Conservation (phyloP, 441 rosid species). For the Brassica hybrid region DNA sequence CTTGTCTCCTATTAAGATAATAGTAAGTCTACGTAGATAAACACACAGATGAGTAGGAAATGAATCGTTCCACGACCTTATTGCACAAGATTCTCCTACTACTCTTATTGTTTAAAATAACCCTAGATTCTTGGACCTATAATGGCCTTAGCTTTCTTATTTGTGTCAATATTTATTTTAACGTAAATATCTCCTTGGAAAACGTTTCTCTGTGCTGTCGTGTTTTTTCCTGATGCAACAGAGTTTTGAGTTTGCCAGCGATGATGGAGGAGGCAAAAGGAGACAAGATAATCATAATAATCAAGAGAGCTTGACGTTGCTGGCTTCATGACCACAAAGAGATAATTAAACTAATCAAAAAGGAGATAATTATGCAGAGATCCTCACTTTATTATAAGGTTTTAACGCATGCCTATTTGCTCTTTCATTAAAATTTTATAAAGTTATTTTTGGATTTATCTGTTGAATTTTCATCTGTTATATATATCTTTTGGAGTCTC, state of each 20-base stretch:
- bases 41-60: conserved; percentile 34
- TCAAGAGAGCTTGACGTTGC: conserved; percentile 39
- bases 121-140: conserved; percentile 42
- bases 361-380: conserved; percentile 18
- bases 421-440: neutral
- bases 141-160: conserved; percentile 7
- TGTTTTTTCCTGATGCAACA: conserved; percentile 27
- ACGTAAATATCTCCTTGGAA: conserved; percentile 25
- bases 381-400: conserved; percentile 17
- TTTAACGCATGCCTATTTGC: conserved; percentile 36
- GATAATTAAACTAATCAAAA: conserved; percentile 13
- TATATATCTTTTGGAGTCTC: conserved; percentile 28
- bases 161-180: neutral
- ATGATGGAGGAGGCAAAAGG: conserved; percentile 18
- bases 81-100: conserved; percentile 29
- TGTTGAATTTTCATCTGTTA: neutral
- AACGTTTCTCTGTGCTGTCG: conserved; percentile 30
- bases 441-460: conserved; percentile 29
- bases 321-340: conserved; percentile 30
- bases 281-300: conserved; percentile 36
- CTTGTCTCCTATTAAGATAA: conserved; percentile 33
- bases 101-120: conserved; percentile 19
- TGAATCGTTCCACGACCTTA: conserved; percentile 38
- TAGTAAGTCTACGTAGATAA: conserved; percentile 13
- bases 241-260: conserved; percentile 38